These are phyloP conservation scores for Mucor irregularis DNA, from an alignment of 371 early-diverging fungal species.

Conservation along the genomic window DNA sequence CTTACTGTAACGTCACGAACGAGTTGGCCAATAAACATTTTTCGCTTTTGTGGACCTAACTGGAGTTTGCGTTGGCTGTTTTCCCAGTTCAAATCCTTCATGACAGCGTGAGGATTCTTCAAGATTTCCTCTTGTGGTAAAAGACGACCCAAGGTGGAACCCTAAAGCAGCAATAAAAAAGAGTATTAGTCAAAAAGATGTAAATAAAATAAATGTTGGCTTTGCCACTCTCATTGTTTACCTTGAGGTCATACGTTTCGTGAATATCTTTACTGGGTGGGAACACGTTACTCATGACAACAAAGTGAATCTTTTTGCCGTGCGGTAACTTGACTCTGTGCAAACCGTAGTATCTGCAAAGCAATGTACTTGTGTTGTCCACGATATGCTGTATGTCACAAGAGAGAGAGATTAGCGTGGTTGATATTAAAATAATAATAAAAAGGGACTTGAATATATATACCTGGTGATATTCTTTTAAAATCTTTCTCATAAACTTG, in stretches of 20 bases:
- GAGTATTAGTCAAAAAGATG: no score
- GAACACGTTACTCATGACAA: slow-evolving; percentile 98
- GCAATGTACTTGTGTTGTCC: slow-evolving; percentile 88
- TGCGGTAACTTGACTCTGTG: slow-evolving; percentile 95
- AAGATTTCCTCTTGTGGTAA: slow-evolving; percentile 75
- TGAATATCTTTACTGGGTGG: slow-evolving; percentile 97
- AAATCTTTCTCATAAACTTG: slow-evolving; percentile 85
- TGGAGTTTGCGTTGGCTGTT: slow-evolving; percentile 72
- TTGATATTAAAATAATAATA: neutral
- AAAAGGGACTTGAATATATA: neutral
- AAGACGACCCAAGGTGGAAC: slow-evolving; percentile 85
- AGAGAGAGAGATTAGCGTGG: no score
- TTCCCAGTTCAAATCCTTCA: slow-evolving; percentile 97
- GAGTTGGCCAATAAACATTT: slow-evolving; percentile 83
- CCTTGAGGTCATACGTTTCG: slow-evolving; percentile 95
- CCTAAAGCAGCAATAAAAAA: slow-evolving; percentile 21
- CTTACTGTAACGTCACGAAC: slow-evolving; percentile 78
- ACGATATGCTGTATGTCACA: slow-evolving; percentile 77
- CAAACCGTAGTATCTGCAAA: slow-evolving; percentile 93
- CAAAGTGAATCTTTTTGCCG: slow-evolving; percentile 94
- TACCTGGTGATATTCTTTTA: slow-evolving; percentile 85
- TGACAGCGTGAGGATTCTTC: slow-evolving; percentile 80
- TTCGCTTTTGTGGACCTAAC: slow-evolving; percentile 83
- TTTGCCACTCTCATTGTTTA: no score
- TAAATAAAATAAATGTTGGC: no score